Evolutionary conservation across 2,329 filamentous ascomycete genomes (phyloP), one percentile per base, ranked within the genome.

Genomic region (Coniosporium tulheliwenetii): DNA sequence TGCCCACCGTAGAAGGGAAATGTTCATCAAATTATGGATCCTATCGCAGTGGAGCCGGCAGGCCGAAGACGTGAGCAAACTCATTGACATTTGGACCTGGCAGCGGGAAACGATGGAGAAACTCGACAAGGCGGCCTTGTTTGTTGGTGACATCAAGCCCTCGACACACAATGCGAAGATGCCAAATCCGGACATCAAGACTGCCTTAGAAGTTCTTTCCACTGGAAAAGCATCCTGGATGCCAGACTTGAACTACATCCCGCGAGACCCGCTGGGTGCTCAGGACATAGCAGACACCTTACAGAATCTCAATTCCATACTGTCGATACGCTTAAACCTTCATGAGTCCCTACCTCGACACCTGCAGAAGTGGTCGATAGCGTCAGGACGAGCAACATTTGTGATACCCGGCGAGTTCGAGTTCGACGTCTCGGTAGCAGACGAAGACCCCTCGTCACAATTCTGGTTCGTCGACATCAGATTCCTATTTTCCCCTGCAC

Each of bases 391-490:
- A 38, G 89, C 83, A 5, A 96, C 86, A 0, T 98, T 98, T 58
- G 73, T 67, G 37, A 82, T 96, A 1, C 65, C 75, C 2, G 75
- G 75, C 40, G 89, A 96, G 57, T 95, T 95, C 51, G 89, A 96
- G 57, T 75, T 96, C 14, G 91, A 96, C 55, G 71, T 98, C 39
- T 87, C 86, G 1, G 82, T 96, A 46, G 85, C 83, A 13, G 81
- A 87, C 49, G 87, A 96, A 54, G 81, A 91, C 48, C 75, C 79
- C 13, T 69, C 77, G 30, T 81, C 82, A 41, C 87, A 93, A 51
- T 93, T 93, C 55, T 95, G 82, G 70, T 94, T 96, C 55, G 83
- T 96, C 45, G 87, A 96, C 57, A 78, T 96, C 51, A 77, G 87
- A 44, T 86, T 93, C 50, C 65, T 78, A 10, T 98, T 93, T 56